A percentile compares a stretch with the other conserved stretches of the same genome.
Conservation (phyloP, 495 filamentous ascomycete genomes). For the Massariosphaeria phaeospora region DNA sequence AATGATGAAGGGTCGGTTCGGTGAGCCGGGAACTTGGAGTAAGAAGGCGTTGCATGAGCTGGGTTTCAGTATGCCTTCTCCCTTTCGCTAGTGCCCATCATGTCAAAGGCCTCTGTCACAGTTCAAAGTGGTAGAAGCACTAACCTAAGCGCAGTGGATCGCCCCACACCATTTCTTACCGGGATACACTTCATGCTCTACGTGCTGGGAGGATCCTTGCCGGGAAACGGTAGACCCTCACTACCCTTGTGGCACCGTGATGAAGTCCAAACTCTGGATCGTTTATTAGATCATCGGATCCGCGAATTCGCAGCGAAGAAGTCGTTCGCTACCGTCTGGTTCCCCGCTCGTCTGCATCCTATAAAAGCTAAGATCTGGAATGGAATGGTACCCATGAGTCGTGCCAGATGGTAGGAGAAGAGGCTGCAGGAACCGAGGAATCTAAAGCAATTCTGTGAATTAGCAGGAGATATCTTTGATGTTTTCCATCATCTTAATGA, state of each 20-base stretch:
- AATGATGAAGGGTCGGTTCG: neutral
- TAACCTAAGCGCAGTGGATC: neutral
- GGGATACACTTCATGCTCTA: neutral
- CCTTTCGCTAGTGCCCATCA: neutral
- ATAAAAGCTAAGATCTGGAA: constrained; percentile 4
- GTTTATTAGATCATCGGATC: neutral
- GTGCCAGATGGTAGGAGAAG: constrained; percentile 7
- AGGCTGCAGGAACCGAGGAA: constrained; percentile 8
- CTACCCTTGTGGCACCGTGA: neutral
- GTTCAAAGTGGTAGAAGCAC: neutral
- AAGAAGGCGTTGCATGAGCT: neutral
- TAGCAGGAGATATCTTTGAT: neutral
- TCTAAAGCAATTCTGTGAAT: neutral
- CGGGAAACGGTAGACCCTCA: neutral
- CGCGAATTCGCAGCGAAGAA: neutral
- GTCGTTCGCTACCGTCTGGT: neutral
- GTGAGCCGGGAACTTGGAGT: neutral
- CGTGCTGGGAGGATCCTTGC: neutral
- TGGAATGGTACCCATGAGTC: constrained; percentile 12
- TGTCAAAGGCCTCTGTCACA: neutral
- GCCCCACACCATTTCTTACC: neutral
- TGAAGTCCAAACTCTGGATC: neutral
- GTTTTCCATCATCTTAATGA: neutral
- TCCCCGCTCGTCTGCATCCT: neutral
- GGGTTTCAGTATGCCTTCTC: too few relatives aligned